Evolutionary conservation across 164 flowering plant genomes (phyloP).

Genomic region (Aristolochia fimbriata): DNA sequence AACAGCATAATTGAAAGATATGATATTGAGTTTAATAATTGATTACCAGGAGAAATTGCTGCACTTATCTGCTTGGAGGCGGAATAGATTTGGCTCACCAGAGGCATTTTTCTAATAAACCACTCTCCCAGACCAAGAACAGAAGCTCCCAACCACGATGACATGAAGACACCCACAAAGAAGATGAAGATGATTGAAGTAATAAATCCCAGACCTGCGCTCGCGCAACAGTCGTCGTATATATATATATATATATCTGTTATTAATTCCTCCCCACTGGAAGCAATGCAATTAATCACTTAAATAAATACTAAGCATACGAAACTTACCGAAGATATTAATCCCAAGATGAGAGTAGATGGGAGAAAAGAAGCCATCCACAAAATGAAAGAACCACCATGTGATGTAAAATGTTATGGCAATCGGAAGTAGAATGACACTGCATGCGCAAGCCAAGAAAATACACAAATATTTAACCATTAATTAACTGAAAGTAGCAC

Average conservation of each 20-base stretch:
- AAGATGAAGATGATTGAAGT: constrained; percentile 45
- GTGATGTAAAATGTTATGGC: constrained; percentile 68
- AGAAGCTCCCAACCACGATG: constrained; percentile 51
- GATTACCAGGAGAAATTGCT: constrained; percentile 45
- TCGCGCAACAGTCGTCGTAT: neutral
- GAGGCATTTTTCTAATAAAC: constrained; percentile 45
- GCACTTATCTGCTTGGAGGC: constrained; percentile 51
- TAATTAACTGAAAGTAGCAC: no score
- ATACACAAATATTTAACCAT: neutral
- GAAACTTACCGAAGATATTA: constrained; percentile 49
- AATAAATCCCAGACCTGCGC: constrained; percentile 42
- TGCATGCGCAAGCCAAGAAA: constrained; percentile 25
- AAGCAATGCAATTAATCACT: neutral
- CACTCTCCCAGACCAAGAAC: constrained; percentile 39
- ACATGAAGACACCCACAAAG: constrained; percentile 45
- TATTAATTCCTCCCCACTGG: neutral
- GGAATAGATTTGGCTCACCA: constrained; percentile 36
- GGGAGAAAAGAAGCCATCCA: constrained; percentile 79
- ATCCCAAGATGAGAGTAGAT: constrained; percentile 52
- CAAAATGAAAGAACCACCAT: constrained; percentile 77
- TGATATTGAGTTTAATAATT: no score
- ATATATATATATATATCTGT: no score
- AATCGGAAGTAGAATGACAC: constrained; percentile 69
- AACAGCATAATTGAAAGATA: no score
- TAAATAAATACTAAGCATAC: no score